Percentiles rank a stretch among this genome's conserved stretches.
Conservation (phyloP, 805 yeast genomes). For the Saturnispora halmiae region DNA sequence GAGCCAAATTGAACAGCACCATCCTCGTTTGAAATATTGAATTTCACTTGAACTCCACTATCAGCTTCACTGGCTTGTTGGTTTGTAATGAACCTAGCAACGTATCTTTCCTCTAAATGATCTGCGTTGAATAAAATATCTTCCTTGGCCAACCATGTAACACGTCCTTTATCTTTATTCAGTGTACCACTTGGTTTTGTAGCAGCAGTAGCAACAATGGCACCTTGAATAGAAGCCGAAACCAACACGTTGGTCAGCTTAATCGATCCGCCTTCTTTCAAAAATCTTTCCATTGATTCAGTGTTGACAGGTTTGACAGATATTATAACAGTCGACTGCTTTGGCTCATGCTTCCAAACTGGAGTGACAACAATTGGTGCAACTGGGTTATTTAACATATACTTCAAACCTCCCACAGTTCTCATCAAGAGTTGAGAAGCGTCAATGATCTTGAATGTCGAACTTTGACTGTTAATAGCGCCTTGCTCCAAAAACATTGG, state of each 20-base stretch:
- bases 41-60: slow-evolving; percentile 65
- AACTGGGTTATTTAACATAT: slow-evolving; percentile 42
- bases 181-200: slow-evolving; percentile 90
- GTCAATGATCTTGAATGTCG: slow-evolving; percentile 33
- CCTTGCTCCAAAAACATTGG: slow-evolving; percentile 41
- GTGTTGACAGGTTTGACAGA: slow-evolving; percentile 43
- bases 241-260: slow-evolving; percentile 51
- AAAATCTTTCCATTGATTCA: slow-evolving; percentile 32
- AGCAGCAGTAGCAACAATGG: slow-evolving; percentile 62
- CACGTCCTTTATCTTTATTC: slow-evolving; percentile 74
- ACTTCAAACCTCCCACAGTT: slow-evolving; percentile 76
- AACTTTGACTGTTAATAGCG: slow-evolving; percentile 17
- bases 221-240: slow-evolving; percentile 53
- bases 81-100: slow-evolving; percentile 79
- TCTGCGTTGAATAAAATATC: slow-evolving; percentile 31
- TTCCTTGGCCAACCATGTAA: slow-evolving; percentile 65
- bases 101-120: slow-evolving; percentile 51
- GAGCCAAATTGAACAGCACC: slow-evolving; percentile 38
- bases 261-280: slow-evolving; percentile 29
- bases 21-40: slow-evolving; percentile 36
- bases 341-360: slow-evolving; percentile 81
- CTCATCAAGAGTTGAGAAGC: slow-evolving; percentile 47
- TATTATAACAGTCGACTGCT: slow-evolving; percentile 78
- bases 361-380: slow-evolving; percentile 72
- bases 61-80: slow-evolving; percentile 63